These are phyloP conservation scores for Blastocystis sp. DNA, from an alignment of 352 stramenopile genomes.

Conservation along the genomic window DNA sequence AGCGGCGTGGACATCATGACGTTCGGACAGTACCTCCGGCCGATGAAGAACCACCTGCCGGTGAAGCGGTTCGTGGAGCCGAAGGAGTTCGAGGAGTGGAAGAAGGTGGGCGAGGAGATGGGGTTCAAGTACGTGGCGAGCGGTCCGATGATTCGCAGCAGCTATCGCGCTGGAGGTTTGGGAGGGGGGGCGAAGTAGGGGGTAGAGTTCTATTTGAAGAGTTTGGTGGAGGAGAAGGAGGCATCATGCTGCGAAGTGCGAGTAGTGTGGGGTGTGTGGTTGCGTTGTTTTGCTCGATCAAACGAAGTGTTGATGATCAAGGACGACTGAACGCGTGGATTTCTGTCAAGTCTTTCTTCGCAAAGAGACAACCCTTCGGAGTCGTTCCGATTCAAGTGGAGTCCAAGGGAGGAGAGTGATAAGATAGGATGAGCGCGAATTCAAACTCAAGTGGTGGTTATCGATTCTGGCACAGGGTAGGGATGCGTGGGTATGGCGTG, in stretches of 20 bases:
- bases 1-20: conserved; percentile 86
- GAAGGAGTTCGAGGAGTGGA: conserved; percentile 80
- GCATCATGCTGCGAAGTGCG: not conserved
- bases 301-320: too few relatives aligned
- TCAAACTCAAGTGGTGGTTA: conserved; percentile 75
- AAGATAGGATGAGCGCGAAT: conserved; percentile 9
- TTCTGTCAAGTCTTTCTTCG: too few relatives aligned
- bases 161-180: conserved; percentile 92
- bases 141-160: conserved; percentile 93
- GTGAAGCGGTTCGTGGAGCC: too few relatives aligned
- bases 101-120: conserved; percentile 89
- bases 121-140: conserved; percentile 98
- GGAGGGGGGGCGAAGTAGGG: not conserved
- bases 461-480: conserved; percentile 91
- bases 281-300: too few relatives aligned
- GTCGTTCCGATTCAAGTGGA: not conserved
- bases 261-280: not conserved
- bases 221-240: conserved; percentile 18
- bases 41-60: conserved; percentile 91
- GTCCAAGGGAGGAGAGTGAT: not conserved
- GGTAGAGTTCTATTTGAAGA: conserved; percentile 39
- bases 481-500: conserved; percentile 27
- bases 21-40: conserved; percentile 96
- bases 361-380: not conserved
- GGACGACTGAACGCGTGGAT: too few relatives aligned